Evolutionary conservation across 805 yeast genomes (phyloP).

Genomic region (Priceomyces haplophilus): DNA sequence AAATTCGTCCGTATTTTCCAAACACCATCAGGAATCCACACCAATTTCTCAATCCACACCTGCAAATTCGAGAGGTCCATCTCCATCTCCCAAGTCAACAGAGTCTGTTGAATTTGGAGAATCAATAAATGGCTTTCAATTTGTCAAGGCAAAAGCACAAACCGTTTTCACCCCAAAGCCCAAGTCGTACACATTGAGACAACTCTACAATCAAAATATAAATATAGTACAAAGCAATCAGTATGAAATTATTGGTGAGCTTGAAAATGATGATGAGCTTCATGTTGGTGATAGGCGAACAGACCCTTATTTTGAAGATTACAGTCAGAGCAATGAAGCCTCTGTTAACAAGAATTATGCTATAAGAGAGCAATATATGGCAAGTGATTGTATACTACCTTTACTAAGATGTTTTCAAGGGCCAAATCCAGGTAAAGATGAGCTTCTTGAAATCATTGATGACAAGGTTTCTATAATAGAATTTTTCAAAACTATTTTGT

Average conservation of each 20-base stretch:
- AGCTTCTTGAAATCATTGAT: slow-evolving; percentile 16
- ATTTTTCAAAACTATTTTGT: slow-evolving; percentile 25
- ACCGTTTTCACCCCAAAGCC: slow-evolving; percentile 2
- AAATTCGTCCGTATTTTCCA: slow-evolving; percentile 6
- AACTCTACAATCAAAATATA: slow-evolving; percentile 23
- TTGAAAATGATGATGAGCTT: slow-evolving; percentile 19
- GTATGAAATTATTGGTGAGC: slow-evolving; percentile 29
- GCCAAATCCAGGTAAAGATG: slow-evolving; percentile 8
- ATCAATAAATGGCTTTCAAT: slow-evolving; percentile 40
- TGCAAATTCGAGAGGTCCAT: slow-evolving; percentile 25
- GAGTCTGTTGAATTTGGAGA: slow-evolving; percentile 34
- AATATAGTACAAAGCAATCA: slow-evolving; percentile 3
- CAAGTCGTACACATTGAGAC: slow-evolving; percentile 14
- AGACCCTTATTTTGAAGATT: slow-evolving; percentile 24
- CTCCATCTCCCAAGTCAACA: neutral
- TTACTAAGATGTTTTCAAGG: slow-evolving; percentile 14
- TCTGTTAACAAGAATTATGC: slow-evolving; percentile 6
- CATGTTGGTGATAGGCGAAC: slow-evolving; percentile 40
- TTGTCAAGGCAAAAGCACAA: slow-evolving; percentile 28
- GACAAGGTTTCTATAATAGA: slow-evolving; percentile 19
- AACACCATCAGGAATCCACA: slow-evolving; percentile 19
- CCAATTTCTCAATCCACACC: slow-evolving; percentile 45
- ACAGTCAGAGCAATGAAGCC: slow-evolving; percentile 4
- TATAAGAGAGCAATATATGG: neutral
- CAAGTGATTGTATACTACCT: slow-evolving; percentile 7